Evolutionary conservation across 306 rosid genomes (phyloP).

Genomic region (Coriaria nepalensis): DNA sequence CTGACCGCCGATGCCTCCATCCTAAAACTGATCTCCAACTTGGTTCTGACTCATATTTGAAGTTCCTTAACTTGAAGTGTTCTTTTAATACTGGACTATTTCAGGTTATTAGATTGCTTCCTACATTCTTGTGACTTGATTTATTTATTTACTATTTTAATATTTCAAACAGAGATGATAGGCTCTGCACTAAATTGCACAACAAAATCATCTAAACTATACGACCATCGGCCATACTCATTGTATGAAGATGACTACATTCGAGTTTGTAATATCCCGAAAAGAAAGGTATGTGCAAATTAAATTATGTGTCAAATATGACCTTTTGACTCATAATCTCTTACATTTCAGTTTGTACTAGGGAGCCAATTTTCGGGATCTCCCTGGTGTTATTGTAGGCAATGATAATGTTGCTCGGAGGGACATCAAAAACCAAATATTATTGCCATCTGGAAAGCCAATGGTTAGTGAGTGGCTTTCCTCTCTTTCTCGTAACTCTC

Average conservation of each 20-base stretch:
- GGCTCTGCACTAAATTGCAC: slow-evolving; percentile 28
- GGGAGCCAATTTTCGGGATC: slow-evolving; percentile 95
- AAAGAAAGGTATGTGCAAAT: slow-evolving; percentile 51
- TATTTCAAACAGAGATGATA: slow-evolving; percentile 43
- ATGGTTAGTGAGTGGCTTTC: slow-evolving; percentile 36
- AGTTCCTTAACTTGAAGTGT: too few relatives aligned
- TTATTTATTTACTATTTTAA: too few relatives aligned
- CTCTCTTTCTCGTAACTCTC: background rate
- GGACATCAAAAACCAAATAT: slow-evolving; percentile 23
- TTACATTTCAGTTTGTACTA: slow-evolving; percentile 19
- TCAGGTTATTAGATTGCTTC: too few relatives aligned
- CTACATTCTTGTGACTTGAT: too few relatives aligned
- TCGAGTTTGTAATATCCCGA: slow-evolving; percentile 84
- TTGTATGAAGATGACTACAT: slow-evolving; percentile 52
- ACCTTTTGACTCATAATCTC: slow-evolving; percentile 14
- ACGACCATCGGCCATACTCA: slow-evolving; percentile 52
- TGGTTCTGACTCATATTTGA: too few relatives aligned
- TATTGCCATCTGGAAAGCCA: slow-evolving; percentile 75
- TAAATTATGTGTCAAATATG: slow-evolving; percentile 8
- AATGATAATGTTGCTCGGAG: slow-evolving; percentile 68
- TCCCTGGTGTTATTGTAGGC: slow-evolving; percentile 86
- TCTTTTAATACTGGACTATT: too few relatives aligned
- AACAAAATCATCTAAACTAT: slow-evolving; percentile 22
- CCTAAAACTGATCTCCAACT: too few relatives aligned
- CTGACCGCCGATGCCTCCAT: too few relatives aligned